phyloP scores from a whole-genome alignment of 2,329 filamentous ascomycete species.

The Gyromitra esculenta region DNA sequence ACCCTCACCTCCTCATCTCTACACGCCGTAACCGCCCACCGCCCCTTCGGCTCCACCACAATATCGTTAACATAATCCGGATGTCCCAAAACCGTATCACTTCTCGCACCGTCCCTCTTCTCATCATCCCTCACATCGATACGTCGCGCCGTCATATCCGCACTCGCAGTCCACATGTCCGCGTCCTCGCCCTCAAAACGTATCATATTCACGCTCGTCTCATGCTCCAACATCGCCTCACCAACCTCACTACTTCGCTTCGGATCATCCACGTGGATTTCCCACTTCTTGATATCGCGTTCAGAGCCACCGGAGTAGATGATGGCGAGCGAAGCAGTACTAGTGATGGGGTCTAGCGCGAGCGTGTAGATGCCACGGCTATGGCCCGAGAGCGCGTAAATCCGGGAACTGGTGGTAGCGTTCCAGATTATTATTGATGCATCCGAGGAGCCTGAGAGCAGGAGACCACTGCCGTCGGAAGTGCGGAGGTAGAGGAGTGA shows the following conservation, averaged over 20 bases:
- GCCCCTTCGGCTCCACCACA: conserved; percentile 72
- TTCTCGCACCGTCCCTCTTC: conserved; percentile 47
- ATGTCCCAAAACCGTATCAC: conserved; percentile 69
- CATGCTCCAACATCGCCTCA: conserved; percentile 77
- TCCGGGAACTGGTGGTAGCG: conserved; percentile 70
- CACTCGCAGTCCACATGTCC: conserved; percentile 90
- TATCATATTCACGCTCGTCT: conserved; percentile 88
- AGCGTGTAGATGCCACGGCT: conserved; percentile 82
- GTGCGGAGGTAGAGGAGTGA: conserved; percentile 67
- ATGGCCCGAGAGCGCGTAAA: conserved; percentile 82
- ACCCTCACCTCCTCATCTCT: conserved; percentile 90
- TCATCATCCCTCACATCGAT: conserved; percentile 53
- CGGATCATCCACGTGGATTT: conserved; percentile 66
- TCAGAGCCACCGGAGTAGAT: conserved; percentile 85
- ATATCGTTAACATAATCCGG: conserved; percentile 91
- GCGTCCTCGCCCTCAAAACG: conserved; percentile 72
- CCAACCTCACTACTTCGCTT: conserved; percentile 62
- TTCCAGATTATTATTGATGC: conserved; percentile 88
- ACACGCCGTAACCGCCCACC: conserved; percentile 86
- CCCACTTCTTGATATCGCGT: conserved; percentile 81
- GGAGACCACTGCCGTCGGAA: conserved; percentile 59
- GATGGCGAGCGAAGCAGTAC: conserved; percentile 65
- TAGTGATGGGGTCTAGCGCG: conserved; percentile 74
- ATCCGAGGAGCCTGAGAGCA: conserved; percentile 81
- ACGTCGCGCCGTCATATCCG: conserved; percentile 87